These are phyloP conservation scores for Tarenaya hassleriana DNA, from an alignment of 345 rosid species.

Conservation along the genomic window DNA sequence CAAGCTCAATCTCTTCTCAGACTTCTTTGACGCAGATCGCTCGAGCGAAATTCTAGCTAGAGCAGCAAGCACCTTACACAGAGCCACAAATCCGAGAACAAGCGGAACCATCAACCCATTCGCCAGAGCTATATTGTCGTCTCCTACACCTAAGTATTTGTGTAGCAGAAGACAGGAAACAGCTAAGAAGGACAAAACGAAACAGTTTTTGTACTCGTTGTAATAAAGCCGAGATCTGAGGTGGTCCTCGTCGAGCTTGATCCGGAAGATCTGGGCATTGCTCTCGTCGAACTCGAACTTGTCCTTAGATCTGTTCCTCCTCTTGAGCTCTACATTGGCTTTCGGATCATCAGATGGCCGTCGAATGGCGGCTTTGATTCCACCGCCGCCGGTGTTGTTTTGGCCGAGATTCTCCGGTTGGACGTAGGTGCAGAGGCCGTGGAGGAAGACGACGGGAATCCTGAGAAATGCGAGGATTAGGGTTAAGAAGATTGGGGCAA, in stretches of 20 bases:
- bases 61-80: conserved; percentile 42
- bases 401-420: conserved; percentile 73
- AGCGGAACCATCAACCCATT: conserved; percentile 57
- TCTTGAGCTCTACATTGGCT: conserved; percentile 36
- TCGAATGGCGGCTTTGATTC: conserved; percentile 60
- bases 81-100: conserved; percentile 38
- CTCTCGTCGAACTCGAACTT: conserved; percentile 78
- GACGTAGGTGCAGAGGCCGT: conserved; percentile 72
- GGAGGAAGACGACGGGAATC: conserved; percentile 56
- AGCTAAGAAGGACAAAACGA: conserved; percentile 37
- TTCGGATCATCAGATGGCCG: conserved; percentile 53
- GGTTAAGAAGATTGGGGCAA: conserved; percentile 36
- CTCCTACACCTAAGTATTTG: conserved; percentile 28
- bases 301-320: conserved; percentile 58
- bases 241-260: conserved; percentile 75
- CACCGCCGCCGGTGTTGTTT: conserved; percentile 31
- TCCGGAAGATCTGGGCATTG: conserved; percentile 89
- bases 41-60: conserved; percentile 58
- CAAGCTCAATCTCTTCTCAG: conserved; percentile 60
- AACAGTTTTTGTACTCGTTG: conserved; percentile 46
- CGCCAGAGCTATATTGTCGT: conserved; percentile 37
- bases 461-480: conserved; percentile 50
- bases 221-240: conserved; percentile 64
- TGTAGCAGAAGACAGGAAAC: conserved; percentile 47
- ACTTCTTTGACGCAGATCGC: conserved; percentile 80